Evolutionary conservation across 2,329 filamentous ascomycete species (phyloP).

Genomic region (Penicillium sp.): DNA sequence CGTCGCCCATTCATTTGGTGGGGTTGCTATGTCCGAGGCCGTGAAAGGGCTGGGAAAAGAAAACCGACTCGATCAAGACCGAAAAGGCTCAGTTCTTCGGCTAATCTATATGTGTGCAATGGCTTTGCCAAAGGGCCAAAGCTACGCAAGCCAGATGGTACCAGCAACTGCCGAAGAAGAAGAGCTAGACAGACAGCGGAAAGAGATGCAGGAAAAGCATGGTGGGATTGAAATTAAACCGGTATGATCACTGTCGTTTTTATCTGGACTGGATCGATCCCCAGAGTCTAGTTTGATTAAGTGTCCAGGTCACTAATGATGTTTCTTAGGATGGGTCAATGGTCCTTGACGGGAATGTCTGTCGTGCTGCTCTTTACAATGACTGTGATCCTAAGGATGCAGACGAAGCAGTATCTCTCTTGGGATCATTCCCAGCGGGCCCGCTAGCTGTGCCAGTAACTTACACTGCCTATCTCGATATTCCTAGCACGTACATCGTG

Average conservation of each 20-base stretch:
- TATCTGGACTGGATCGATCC: neutral
- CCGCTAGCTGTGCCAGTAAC: conserved; percentile 32
- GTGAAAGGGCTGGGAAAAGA: conserved; percentile 34
- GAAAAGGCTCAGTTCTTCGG: conserved; percentile 21
- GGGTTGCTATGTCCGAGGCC: conserved; percentile 34
- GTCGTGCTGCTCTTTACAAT: conserved; percentile 29
- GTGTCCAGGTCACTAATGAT: neutral
- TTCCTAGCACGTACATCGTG: conserved; percentile 36
- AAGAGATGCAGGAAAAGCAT: conserved; percentile 19
- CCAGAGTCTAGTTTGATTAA: neutral
- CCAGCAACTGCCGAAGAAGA: conserved; percentile 30
- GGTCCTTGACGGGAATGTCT: conserved; percentile 16
- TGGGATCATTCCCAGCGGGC: conserved; percentile 29
- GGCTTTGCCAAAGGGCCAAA: conserved; percentile 30
- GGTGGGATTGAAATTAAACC: conserved; percentile 21
- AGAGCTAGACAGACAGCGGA: conserved; percentile 20
- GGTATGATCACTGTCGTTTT: conserved; percentile 14
- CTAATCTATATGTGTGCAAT: conserved; percentile 36
- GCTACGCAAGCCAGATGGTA: conserved; percentile 25
- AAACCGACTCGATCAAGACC: conserved; percentile 22
- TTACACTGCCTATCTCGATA: conserved; percentile 32
- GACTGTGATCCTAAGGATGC: conserved; percentile 29
- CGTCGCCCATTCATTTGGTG: conserved; percentile 40
- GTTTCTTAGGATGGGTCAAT: conserved; percentile 29
- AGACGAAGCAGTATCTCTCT: conserved; percentile 26